Conservation (phyloP, 768 basidiomycete genomes). For the Lactifluus subvellereus region DNA sequence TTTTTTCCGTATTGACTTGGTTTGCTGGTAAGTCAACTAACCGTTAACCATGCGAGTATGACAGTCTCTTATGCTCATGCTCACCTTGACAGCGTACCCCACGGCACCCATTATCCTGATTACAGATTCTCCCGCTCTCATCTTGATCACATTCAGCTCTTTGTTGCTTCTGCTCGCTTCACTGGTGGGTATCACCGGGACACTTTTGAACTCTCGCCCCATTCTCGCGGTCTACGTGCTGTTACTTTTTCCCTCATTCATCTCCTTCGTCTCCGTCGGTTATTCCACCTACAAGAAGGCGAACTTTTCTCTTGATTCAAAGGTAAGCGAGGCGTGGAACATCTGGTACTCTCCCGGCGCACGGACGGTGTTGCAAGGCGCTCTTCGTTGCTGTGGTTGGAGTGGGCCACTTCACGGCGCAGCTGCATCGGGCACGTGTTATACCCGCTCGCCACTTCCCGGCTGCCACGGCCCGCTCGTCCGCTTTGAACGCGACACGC, state of each 20-base stretch:
- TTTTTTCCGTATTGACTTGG: constrained; percentile 53
- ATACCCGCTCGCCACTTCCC: constrained; percentile 53
- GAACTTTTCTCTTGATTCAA: constrained; percentile 55
- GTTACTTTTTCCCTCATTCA: constrained; percentile 59
- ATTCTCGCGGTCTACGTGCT: constrained; percentile 62
- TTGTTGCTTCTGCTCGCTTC: constrained; percentile 52
- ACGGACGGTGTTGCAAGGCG: constrained; percentile 53
- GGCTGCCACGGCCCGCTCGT: constrained; percentile 61
- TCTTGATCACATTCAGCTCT: constrained; percentile 53
- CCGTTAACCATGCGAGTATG: not conserved
- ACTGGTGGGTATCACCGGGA: constrained; percentile 53
- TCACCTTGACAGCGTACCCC: constrained; percentile 43
- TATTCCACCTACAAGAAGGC: constrained; percentile 60
- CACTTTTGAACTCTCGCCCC: constrained; percentile 60
- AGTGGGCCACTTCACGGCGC: constrained; percentile 56
- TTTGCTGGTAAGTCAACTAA: constrained; percentile 41
- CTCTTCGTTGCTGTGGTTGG: constrained; percentile 62
- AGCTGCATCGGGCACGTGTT: constrained; percentile 52
- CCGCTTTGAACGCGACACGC: constrained; percentile 44
- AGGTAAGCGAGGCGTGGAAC: constrained; percentile 65
- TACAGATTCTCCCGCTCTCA: constrained; percentile 50
- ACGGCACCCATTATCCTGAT: constrained; percentile 58
- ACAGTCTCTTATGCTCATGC: constrained; percentile 2
- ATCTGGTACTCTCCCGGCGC: constrained; percentile 51
- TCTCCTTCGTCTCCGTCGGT: constrained; percentile 53